Percentiles rank a stretch among this genome's conserved stretches.
Evolutionary conservation across 352 stramenopile genomes (phyloP).

Genomic region (Phytophthora boehmeriae): DNA sequence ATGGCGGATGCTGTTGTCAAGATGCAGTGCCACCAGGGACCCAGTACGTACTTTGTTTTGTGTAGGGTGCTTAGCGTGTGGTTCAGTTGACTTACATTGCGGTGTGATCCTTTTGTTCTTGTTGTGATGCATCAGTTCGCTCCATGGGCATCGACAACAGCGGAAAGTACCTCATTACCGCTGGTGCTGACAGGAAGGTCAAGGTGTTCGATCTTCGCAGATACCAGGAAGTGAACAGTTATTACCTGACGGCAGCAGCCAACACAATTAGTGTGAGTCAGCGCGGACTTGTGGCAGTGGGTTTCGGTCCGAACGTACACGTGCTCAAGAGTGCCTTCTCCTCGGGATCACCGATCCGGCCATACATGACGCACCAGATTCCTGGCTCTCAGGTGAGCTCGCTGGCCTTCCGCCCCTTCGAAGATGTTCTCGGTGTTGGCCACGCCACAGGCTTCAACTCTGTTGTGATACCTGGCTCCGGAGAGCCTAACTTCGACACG

Average conservation of each 20-base stretch:
- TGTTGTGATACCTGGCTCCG: conserved; percentile 95
- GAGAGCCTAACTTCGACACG: conserved; percentile 98
- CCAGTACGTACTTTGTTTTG: conserved; percentile 68
- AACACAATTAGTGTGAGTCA: conserved; percentile 96
- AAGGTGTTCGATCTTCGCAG: conserved; percentile 98
- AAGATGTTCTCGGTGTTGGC: conserved; percentile 97
- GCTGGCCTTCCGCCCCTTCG: conserved; percentile 97
- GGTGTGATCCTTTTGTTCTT: conserved; percentile 13
- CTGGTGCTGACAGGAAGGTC: conserved; percentile 94
- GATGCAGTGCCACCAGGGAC: conserved; percentile 97
- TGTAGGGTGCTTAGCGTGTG: not conserved
- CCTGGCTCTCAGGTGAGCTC: conserved; percentile 85
- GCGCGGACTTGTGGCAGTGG: conserved; percentile 93
- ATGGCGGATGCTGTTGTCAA: conserved; percentile 95
- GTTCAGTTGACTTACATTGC: conserved; percentile 6
- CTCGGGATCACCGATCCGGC: conserved; percentile 52
- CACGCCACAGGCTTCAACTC: conserved; percentile 87
- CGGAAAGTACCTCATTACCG: conserved; percentile 97
- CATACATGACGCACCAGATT: conserved; percentile 93
- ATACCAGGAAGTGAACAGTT: conserved; percentile 95
- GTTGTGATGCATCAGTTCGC: conserved; percentile 46
- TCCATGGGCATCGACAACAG: conserved; percentile 93
- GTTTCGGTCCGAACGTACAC: conserved; percentile 92
- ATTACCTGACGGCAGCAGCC: conserved; percentile 88
- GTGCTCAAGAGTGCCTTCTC: conserved; percentile 92